phyloP scores from a whole-genome alignment of 306 rosid species.

The Castanea mollissima region DNA sequence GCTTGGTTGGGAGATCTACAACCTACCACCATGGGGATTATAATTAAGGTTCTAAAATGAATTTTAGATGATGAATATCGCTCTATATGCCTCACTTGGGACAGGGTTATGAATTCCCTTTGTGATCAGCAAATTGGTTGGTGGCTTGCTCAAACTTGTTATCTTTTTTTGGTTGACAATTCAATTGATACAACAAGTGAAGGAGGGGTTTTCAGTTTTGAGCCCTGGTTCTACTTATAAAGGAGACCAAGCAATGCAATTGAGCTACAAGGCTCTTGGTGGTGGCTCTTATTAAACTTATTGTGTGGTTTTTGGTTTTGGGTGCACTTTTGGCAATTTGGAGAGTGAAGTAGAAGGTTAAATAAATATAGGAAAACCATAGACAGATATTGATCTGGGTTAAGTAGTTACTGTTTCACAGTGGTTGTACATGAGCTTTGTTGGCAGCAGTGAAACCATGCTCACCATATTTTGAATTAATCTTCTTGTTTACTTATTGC shows the following conservation, averaged over 20 bases:
- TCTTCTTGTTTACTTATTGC: background rate
- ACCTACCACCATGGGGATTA: background rate
- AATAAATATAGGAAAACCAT: background rate
- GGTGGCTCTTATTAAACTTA: background rate
- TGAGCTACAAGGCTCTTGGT: no score
- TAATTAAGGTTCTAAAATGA: background rate
- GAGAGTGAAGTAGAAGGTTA: background rate
- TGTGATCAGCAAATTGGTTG: background rate
- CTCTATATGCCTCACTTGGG: background rate
- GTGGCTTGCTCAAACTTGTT: background rate
- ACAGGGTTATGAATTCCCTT: background rate
- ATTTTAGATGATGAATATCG: background rate
- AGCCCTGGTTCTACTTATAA: no score
- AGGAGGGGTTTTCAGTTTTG: no score
- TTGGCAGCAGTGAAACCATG: background rate
- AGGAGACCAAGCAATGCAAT: no score
- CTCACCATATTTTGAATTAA: background rate
- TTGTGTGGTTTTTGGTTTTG: background rate
- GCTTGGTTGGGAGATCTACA: background rate
- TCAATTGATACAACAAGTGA: no score
- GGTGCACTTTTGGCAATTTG: background rate
- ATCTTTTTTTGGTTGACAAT: no score
- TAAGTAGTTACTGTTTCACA: background rate
- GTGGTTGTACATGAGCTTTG: background rate
- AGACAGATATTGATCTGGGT: background rate